Conservation (phyloP, 768 basidiomycete species). For the Clitopilus hobsonii region DNA sequence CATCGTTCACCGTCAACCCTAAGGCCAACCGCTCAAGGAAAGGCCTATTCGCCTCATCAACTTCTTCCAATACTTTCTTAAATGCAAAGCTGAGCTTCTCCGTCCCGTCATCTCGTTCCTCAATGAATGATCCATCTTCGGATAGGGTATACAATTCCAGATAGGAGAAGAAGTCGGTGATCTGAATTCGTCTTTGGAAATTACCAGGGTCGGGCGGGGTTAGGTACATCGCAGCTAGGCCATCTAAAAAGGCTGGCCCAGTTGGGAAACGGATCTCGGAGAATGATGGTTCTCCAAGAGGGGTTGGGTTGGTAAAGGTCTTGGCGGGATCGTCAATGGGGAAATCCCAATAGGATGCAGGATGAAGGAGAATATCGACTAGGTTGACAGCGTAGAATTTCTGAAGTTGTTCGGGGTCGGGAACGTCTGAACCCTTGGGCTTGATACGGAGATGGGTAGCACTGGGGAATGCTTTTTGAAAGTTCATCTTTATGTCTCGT, state of each 20-base stretch:
- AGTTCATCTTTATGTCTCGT: background rate
- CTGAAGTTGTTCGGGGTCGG: background rate
- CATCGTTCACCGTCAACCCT: background rate
- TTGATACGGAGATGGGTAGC: background rate
- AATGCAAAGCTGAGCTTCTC: background rate
- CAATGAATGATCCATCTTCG: background rate
- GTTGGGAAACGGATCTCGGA: background rate
- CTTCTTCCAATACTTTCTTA: background rate
- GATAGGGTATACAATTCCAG: background rate
- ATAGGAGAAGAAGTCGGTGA: background rate
- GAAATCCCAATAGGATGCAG: background rate
- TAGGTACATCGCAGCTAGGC: background rate
- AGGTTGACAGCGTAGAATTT: background rate
- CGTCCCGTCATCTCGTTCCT: background rate
- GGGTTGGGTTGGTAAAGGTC: background rate
- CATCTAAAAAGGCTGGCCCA: background rate
- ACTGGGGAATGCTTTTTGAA: background rate
- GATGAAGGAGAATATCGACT: background rate
- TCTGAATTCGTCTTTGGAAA: background rate
- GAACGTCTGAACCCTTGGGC: too few species aligned
- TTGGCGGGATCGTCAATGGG: background rate
- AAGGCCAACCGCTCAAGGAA: background rate
- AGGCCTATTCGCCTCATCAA: background rate
- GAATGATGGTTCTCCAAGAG: background rate
- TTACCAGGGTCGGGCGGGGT: background rate